Conservation (phyloP, 2,329 filamentous ascomycete genomes). For the Epichloe brachyelytri region DNA sequence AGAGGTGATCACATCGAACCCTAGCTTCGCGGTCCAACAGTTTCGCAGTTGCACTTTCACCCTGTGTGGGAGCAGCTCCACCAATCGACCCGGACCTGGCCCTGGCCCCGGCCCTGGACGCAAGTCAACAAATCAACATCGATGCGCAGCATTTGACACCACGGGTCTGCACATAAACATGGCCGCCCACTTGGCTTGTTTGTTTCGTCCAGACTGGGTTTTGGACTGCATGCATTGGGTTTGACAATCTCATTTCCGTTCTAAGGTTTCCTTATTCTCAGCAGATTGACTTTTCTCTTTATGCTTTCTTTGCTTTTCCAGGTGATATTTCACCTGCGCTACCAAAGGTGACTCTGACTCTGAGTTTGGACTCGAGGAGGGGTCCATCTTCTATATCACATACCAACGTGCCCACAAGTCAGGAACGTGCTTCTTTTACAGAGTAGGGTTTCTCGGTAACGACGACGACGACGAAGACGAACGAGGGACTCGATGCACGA, state of each 20-base stretch:
- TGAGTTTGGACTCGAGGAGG: neutral
- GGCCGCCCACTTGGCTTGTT: conserved; percentile 1
- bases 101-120: neutral
- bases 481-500: neutral
- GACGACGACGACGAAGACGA: neutral
- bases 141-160: neutral
- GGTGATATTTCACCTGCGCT: neutral
- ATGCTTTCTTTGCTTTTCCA: neutral
- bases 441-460: neutral
- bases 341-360: neutral
- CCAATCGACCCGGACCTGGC: too few relatives aligned
- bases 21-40: too few relatives aligned
- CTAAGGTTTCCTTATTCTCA: neutral
- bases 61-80: neutral
- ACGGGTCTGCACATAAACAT: neutral
- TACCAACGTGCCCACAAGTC: neutral
- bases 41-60: neutral
- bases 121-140: neutral
- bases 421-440: neutral
- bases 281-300: neutral
- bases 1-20: too few relatives aligned
- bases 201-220: conserved; percentile 2
- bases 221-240: neutral
- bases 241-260: neutral
- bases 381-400: neutral